These are phyloP conservation scores for Periconia sp. DNA, from an alignment of 2,329 filamentous ascomycete species.

Conservation along the genomic window DNA sequence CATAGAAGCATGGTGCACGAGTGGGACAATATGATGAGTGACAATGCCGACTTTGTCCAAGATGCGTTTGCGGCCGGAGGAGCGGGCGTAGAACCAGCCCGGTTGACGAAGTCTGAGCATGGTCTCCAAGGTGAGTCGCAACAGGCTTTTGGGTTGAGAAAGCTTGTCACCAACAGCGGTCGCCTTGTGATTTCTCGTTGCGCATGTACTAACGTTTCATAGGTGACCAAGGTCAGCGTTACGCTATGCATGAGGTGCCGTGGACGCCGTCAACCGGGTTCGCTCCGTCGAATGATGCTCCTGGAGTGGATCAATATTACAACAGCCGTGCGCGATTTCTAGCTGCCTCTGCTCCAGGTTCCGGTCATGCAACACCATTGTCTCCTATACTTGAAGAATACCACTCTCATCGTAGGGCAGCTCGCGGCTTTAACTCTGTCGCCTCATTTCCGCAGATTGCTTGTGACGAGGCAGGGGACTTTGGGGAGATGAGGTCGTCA, in stretches of 20 bases:
- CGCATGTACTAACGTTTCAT: background rate
- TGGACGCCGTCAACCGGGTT: background rate
- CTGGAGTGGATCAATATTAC: conserved; percentile 7
- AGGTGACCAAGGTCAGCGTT: background rate
- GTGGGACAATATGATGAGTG: conserved; percentile 8
- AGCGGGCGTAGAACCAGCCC: background rate
- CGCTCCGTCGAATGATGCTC: background rate
- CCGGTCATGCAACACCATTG: conserved; percentile 17
- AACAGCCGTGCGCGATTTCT: conserved; percentile 27
- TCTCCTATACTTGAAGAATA: no score
- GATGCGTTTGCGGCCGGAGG: conserved; percentile 1
- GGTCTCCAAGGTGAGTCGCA: background rate
- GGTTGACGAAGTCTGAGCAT: conserved; percentile 1
- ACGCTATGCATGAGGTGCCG: background rate
- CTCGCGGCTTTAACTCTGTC: no score
- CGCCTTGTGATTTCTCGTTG: background rate
- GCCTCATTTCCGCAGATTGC: no score
- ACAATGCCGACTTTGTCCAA: conserved; percentile 8
- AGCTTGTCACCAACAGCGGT: conserved; percentile 1
- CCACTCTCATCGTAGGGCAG: no score
- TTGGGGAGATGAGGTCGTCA: no score
- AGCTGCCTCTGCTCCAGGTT: conserved; percentile 33
- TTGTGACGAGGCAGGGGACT: no score
- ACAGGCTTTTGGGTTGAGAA: background rate
- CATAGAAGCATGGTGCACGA: conserved; percentile 9